A percentile compares a stretch with the other conserved stretches of the same genome.
phyloP scores from a whole-genome alignment of 2,329 filamentous ascomycete genomes.

The Apiospora marii region DNA sequence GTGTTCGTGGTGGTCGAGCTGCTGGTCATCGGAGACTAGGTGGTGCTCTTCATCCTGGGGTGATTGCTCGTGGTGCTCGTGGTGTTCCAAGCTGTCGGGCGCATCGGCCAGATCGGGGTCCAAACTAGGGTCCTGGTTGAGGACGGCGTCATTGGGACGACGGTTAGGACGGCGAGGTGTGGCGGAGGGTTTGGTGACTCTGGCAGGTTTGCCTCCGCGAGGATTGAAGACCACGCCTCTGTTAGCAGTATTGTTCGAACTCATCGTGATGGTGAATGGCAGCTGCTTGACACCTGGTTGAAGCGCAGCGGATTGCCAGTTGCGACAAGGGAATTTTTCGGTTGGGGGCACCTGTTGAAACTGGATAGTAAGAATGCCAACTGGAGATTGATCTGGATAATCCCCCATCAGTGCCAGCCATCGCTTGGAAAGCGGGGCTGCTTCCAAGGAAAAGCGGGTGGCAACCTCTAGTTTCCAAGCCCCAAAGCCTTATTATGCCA shows the following conservation, averaged over 20 bases:
- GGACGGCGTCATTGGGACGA: conserved; percentile 28
- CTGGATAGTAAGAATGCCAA: conserved; percentile 18
- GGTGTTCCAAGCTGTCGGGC: conserved; percentile 22
- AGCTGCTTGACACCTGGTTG: conserved; percentile 25
- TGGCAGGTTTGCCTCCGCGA: conserved; percentile 27
- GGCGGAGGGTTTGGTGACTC: conserved; percentile 28
- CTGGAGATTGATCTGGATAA: conserved; percentile 14
- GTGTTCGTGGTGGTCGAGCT: conserved; percentile 18
- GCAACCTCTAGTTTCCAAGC: not conserved
- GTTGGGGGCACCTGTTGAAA: conserved; percentile 20
- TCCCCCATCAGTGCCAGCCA: not conserved
- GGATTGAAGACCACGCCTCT: conserved; percentile 28
- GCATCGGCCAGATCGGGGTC: conserved; percentile 25
- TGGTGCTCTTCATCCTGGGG: conserved; percentile 8
- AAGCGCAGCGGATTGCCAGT: conserved; percentile 3
- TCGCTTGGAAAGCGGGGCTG: conserved; percentile 16
- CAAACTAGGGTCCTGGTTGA: conserved; percentile 29
- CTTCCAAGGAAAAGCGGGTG: not conserved
- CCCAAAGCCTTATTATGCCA: no score
- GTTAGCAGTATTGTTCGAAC: not conserved
- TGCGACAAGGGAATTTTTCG: conserved; percentile 11
- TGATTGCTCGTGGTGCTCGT: conserved; percentile 20
- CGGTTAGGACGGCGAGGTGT: conserved; percentile 29
- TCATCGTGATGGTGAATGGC: conserved; percentile 18
- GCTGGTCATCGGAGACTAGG: conserved; percentile 3